Conservation (phyloP, 306 rosid species). For the Sphenostylis stenocarpa region DNA sequence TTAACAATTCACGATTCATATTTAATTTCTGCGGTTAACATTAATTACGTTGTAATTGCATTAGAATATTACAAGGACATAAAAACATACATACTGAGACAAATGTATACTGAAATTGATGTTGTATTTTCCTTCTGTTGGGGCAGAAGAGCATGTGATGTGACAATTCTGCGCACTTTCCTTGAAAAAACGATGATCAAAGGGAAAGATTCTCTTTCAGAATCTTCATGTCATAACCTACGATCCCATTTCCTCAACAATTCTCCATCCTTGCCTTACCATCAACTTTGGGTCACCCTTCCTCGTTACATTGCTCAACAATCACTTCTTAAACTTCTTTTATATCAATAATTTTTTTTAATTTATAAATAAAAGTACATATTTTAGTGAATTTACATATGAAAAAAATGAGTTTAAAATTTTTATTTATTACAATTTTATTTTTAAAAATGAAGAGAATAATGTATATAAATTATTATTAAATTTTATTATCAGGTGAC, state of each 20-base stretch:
- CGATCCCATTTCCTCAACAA: neutral
- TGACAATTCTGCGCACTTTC: neutral
- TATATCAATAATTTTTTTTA: no score
- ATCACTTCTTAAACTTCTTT: no score
- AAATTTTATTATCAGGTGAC: no score
- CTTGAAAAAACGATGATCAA: neutral
- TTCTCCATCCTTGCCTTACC: neutral
- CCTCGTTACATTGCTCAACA: neutral
- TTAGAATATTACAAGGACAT: neutral
- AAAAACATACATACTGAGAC: neutral
- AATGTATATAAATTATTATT: no score
- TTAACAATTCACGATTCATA: neutral
- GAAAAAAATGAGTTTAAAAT: no score
- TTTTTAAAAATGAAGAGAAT: no score
- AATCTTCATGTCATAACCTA: neutral
- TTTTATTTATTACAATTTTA: no score
- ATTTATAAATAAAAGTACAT: no score
- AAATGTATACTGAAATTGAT: neutral
- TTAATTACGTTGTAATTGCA: neutral
- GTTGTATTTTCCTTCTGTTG: neutral
- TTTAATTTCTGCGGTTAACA: neutral
- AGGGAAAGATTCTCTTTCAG: neutral
- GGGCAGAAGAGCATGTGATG: neutral
- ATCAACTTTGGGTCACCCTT: neutral
- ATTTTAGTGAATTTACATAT: no score